Conservation (phyloP, 805 yeast genomes). For the Candida peoriensis region DNA sequence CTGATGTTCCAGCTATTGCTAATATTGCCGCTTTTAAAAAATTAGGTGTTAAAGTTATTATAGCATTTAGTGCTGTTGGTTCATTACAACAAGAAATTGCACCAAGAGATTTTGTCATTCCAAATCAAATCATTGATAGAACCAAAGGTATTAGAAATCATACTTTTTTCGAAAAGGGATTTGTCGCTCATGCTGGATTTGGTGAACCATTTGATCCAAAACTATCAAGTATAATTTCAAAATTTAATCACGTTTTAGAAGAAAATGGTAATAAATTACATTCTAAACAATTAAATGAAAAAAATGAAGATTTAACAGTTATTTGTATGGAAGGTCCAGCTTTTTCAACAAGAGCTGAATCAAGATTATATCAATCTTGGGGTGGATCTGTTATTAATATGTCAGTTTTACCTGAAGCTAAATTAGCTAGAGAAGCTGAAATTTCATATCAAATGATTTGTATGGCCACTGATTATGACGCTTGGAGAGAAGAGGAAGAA, state of each 20-base stretch:
- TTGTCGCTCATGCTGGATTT: constrained; percentile 95
- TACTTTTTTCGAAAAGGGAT: constrained; percentile 79
- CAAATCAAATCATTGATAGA: constrained; percentile 93
- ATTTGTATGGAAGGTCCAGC: constrained; percentile 99
- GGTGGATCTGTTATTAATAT: constrained; percentile 96
- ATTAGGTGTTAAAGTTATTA: constrained; percentile 78
- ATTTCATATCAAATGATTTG: constrained; percentile 96
- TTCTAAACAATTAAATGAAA: constrained; percentile 57
- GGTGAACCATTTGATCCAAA: constrained; percentile 92
- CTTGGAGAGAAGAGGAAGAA: constrained; percentile 94
- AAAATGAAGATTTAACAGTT: constrained; percentile 67
- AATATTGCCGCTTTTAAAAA: constrained; percentile 93
- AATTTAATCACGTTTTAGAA: constrained; percentile 51
- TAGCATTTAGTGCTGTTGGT: constrained; percentile 96
- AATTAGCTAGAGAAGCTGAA: constrained; percentile 96
- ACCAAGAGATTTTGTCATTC: constrained; percentile 96
- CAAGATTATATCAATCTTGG: constrained; percentile 76
- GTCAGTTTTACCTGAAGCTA: constrained; percentile 97
- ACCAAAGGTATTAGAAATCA: constrained; percentile 92
- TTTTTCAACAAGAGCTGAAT: constrained; percentile 95
- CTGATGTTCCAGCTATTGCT: constrained; percentile 89
- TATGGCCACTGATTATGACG: constrained; percentile 98
- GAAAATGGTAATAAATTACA: constrained; percentile 50
- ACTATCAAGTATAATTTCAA: constrained; percentile 60
- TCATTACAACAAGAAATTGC: constrained; percentile 82